Percentiles rank a stretch among this genome's conserved stretches.
Conservation (phyloP, 805 yeast species). For the Phaffomyces antillensis region DNA sequence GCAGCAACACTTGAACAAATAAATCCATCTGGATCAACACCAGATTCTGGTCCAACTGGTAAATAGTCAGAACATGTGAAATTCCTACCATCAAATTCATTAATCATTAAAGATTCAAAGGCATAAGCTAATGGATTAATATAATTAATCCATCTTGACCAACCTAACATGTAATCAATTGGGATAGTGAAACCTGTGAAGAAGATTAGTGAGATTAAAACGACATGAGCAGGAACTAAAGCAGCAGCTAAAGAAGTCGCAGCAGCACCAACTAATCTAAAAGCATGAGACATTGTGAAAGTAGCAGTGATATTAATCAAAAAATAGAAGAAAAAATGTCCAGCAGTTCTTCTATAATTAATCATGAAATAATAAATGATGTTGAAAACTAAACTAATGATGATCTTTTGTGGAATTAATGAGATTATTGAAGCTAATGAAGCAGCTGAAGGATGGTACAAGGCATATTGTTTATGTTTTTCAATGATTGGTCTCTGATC, state of each 20-base stretch:
- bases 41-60: conserved; percentile 27
- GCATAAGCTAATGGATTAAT: conserved; percentile 48
- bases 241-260: conserved; percentile 41
- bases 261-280: conserved; percentile 44
- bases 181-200: conserved; percentile 53
- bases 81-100: conserved; percentile 38
- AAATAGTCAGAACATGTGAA: conserved; percentile 41
- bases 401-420: conserved; percentile 54
- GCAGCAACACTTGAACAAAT: conserved; percentile 56
- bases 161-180: conserved; percentile 44
- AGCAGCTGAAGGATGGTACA: conserved; percentile 70
- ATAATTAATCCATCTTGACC: conserved; percentile 58
- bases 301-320: conserved; percentile 35
- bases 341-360: conserved; percentile 39
- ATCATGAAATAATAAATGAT: conserved; percentile 53
- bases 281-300: conserved; percentile 44
- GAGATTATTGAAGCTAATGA: conserved; percentile 56
- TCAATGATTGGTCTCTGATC: conserved; percentile 53
- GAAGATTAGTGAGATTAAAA: conserved; percentile 39
- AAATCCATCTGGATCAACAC: conserved; percentile 23
- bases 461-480: conserved; percentile 65
- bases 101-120: conserved; percentile 48
- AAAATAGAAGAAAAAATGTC: conserved; percentile 46
- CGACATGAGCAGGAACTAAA: conserved; percentile 47
- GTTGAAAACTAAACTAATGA: conserved; percentile 37